Percentiles rank a stretch among this genome's conserved stretches.
Evolutionary conservation across 768 basidiomycete species (phyloP).

Genomic region (Lactarius vividus): DNA sequence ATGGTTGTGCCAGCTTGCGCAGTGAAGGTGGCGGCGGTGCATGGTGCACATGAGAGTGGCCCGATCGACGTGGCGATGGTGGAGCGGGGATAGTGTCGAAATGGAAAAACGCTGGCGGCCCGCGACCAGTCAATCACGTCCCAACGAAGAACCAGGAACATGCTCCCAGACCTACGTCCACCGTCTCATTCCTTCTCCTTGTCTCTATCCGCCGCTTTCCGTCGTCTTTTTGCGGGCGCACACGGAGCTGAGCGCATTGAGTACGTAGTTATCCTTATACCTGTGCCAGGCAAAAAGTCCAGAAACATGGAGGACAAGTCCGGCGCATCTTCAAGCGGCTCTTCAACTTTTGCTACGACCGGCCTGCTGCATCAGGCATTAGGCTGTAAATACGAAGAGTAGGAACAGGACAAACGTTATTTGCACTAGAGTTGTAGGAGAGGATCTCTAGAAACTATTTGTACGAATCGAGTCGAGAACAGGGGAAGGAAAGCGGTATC

Average conservation of each 20-base stretch:
- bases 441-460: constrained; percentile 76
- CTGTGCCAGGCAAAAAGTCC: constrained; percentile 60
- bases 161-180: constrained; percentile 23
- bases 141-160: not conserved
- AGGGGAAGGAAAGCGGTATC: not conserved
- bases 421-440: constrained; percentile 54
- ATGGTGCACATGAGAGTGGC: constrained; percentile 24
- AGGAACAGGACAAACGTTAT: constrained; percentile 42
- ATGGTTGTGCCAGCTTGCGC: not conserved
- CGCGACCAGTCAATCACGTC: not conserved
- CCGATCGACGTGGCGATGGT: constrained; percentile 32
- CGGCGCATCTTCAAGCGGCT: constrained; percentile 70
- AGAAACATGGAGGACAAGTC: constrained; percentile 73
- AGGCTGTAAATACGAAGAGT: constrained; percentile 20
- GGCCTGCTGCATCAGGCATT: constrained; percentile 38
- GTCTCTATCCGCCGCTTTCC: constrained; percentile 54
- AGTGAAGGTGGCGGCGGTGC: constrained; percentile 12
- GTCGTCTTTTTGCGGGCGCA: constrained; percentile 65
- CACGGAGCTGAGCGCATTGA: constrained; percentile 29
- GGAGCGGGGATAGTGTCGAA: constrained; percentile 31
- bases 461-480: no score
- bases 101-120: constrained; percentile 31
- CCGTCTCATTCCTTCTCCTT: constrained; percentile 37
- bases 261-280: constrained; percentile 2
- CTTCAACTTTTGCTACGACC: constrained; percentile 70